Evolutionary conservation across 257 asterid species (phyloP).

Genomic region (Jacaranda mimosifolia): DNA sequence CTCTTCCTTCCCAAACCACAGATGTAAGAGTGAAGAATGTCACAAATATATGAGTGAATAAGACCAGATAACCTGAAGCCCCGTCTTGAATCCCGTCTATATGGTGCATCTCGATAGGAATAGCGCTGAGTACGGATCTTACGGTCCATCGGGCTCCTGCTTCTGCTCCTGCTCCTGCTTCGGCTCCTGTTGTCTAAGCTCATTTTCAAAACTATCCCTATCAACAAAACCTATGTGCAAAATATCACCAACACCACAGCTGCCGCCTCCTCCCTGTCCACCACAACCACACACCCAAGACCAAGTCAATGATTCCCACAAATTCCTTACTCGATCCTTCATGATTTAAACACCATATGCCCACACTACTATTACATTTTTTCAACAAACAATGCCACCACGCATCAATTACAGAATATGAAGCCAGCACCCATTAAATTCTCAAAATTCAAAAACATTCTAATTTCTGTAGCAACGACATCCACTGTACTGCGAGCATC

Average conservation of each 20-base stretch:
- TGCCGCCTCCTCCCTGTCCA: slow-evolving; percentile 96
- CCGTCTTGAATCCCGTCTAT: slow-evolving; percentile 82
- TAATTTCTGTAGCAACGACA: slow-evolving; percentile 18
- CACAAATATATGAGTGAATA: slow-evolving; percentile 50
- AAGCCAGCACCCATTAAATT: slow-evolving; percentile 41
- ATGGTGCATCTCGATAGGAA: slow-evolving; percentile 96
- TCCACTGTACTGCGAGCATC: slow-evolving; percentile 33
- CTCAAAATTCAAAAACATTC: slow-evolving; percentile 14
- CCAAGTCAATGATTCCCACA: slow-evolving; percentile 77
- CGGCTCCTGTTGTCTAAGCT: slow-evolving; percentile 76
- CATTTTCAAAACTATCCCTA: slow-evolving; percentile 62
- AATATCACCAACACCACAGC: slow-evolving; percentile 69
- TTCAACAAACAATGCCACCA: slow-evolving; percentile 51
- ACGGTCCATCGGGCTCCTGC: slow-evolving; percentile 98
- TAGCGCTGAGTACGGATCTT: slow-evolving; percentile 83
- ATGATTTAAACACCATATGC: slow-evolving; percentile 59
- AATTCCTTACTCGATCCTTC: slow-evolving; percentile 54
- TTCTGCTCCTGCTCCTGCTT: slow-evolving; percentile 79
- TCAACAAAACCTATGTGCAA: slow-evolving; percentile 60
- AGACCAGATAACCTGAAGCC: slow-evolving; percentile 91
- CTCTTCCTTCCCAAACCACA: slow-evolving; percentile 49
- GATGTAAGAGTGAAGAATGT: slow-evolving; percentile 42
- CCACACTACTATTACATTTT: slow-evolving; percentile 43
- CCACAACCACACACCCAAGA: slow-evolving; percentile 93
- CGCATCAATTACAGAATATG: slow-evolving; percentile 35